A percentile compares a stretch with the other conserved stretches of the same genome.
Evolutionary conservation across 192 early-diverging fungal genomes (phyloP).

Genomic region (Mortierella alpina): DNA sequence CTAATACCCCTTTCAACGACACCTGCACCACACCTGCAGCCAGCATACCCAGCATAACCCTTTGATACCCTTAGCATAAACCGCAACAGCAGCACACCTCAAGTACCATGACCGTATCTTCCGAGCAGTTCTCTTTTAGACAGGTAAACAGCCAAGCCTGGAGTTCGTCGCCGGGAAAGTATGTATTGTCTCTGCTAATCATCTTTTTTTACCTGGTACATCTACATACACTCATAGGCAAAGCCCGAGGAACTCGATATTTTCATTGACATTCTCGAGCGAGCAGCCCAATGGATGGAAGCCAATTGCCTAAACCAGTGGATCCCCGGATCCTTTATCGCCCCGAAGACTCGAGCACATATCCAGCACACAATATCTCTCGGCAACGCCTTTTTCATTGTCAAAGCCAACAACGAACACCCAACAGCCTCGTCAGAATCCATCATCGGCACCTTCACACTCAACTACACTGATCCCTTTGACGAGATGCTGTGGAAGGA

Average conservation of each 20-base stretch:
- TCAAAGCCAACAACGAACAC: constrained; percentile 10
- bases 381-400: constrained; percentile 46
- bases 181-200: not conserved
- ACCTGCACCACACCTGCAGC: not conserved
- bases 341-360: constrained; percentile 46
- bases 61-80: not conserved
- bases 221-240: constrained; percentile 3
- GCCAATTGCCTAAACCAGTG: constrained; percentile 48
- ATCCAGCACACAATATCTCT: constrained; percentile 44
- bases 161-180: not conserved
- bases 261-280: constrained; percentile 50
- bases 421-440: not conserved
- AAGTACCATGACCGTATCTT: constrained; percentile 22
- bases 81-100: too few species aligned
- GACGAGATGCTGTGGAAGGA: constrained; percentile 53
- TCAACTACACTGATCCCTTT: constrained; percentile 48
- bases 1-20: not conserved
- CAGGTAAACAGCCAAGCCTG: constrained; percentile 3
- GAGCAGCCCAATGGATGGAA: constrained; percentile 48
- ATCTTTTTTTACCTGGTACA: not conserved
- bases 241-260: constrained; percentile 38
- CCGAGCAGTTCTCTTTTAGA: constrained; percentile 33
- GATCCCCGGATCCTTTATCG: constrained; percentile 47
- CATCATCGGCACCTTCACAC: constrained; percentile 49
- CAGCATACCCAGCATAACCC: not conserved